phyloP scores from a whole-genome alignment of 768 basidiomycete genomes.

The Tulasnella sp. region DNA sequence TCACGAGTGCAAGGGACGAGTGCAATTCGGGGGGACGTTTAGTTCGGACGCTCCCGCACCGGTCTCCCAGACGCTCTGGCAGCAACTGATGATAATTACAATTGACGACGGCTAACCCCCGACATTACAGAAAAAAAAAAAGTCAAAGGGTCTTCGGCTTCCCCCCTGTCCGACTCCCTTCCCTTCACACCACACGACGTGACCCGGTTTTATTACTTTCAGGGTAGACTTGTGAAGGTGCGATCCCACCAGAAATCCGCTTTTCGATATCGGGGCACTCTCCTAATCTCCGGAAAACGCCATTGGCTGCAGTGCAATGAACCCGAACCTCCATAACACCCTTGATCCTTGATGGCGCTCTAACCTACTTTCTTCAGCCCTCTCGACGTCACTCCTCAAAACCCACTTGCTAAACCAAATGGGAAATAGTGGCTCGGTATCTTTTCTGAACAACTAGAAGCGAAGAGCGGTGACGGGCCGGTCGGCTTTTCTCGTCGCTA shows the following conservation, averaged over 20 bases:
- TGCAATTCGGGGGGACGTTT: too few relatives aligned
- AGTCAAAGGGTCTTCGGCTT: not conserved
- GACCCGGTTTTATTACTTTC: not conserved
- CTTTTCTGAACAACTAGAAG: not conserved
- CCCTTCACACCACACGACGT: not conserved
- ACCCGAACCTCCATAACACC: not conserved
- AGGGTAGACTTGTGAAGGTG: not conserved
- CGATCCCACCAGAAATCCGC: not conserved
- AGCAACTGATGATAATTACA: not conserved
- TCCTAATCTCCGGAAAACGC: not conserved
- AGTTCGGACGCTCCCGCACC: too few relatives aligned
- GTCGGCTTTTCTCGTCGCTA: not conserved
- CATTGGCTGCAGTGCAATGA: not conserved
- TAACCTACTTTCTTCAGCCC: not conserved
- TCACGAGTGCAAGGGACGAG: not conserved
- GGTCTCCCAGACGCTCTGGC: too few relatives aligned
- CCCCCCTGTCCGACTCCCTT: not conserved
- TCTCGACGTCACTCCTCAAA: not conserved
- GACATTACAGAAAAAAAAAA: too few relatives aligned
- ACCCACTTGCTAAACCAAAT: not conserved
- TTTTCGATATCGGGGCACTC: not conserved
- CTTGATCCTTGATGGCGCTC: conserved; percentile 2
- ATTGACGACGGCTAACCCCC: not conserved
- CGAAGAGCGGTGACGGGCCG: not conserved
- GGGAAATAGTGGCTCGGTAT: not conserved